These are phyloP conservation scores for Ceratocystis diversiconidia DNA, from an alignment of 2,329 filamentous ascomycete species.

Conservation along the genomic window DNA sequence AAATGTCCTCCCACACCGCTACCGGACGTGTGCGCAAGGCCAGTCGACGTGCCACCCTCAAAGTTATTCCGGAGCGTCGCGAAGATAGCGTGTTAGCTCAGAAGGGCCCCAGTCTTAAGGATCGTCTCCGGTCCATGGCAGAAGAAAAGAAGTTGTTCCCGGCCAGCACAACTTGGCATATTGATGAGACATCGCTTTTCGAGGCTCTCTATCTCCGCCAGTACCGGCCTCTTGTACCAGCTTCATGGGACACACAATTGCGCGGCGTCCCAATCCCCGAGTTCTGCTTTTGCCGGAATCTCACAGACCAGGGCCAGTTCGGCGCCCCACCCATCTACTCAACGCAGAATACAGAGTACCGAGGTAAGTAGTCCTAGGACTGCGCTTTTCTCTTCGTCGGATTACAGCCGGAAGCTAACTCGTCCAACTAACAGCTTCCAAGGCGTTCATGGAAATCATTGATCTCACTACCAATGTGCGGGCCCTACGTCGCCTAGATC, in stretches of 20 bases:
- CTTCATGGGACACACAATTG: constrained; percentile 25
- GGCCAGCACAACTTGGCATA: constrained; percentile 35
- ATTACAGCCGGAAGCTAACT: not conserved
- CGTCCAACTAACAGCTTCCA: constrained; percentile 25
- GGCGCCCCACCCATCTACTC: constrained; percentile 28
- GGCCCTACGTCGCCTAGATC: constrained; percentile 26
- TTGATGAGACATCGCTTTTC: constrained; percentile 34
- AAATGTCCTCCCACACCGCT: not conserved
- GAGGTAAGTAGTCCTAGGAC: constrained; percentile 23
- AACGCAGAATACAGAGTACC: constrained; percentile 26
- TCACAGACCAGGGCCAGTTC: constrained; percentile 21
- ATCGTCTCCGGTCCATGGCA: constrained; percentile 29
- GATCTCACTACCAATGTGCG: constrained; percentile 28
- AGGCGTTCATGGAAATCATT: constrained; percentile 28
- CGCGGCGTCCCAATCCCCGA: constrained; percentile 27
- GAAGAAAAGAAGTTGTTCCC: constrained; percentile 30
- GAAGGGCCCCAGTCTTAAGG: constrained; percentile 9
- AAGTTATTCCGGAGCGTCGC: not conserved
- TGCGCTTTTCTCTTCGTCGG: not conserved
- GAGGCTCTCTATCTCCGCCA: constrained; percentile 31
- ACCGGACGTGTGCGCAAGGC: constrained; percentile 3
- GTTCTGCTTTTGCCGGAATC: constrained; percentile 24
- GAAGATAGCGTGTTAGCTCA: not conserved
- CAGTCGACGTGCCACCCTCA: not conserved
- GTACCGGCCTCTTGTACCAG: constrained; percentile 29